Evolutionary conservation across 2,329 filamentous ascomycete species (phyloP), one percentile per base, ranked within the genome.

Genomic region (Teratosphaeria zuluensis): DNA sequence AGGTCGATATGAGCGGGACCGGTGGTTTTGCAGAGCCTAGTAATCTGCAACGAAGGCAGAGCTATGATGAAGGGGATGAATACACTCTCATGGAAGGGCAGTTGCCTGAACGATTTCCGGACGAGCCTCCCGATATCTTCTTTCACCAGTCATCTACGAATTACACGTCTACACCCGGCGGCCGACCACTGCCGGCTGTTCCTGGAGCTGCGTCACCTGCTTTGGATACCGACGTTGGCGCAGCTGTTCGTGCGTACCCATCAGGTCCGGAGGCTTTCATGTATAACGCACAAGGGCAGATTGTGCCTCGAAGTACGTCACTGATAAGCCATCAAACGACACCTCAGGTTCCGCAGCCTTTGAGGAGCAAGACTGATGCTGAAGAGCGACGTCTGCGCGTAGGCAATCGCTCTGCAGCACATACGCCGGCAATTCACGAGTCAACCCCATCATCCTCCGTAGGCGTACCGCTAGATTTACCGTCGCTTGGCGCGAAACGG

Each of bases 31-130:
- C 91, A 62, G 83, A 89, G 59, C 91, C 92, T 1, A 84, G 80
- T 55, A 80, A 79, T 6, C 82, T 76, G 61, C 73, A 72, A 51
- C 77, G 91, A 64, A 84, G 90, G 61, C 79, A 91, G 67, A 96
- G 91, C 74, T 96, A 94, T 66, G 92, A 97, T 65, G 90, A 96
- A 70, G 92, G 90, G 1, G 94, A 96, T 65, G 94, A 97, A 72
- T 81, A 74, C 53, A 72, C 71, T 5, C 68, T 80, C 38, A 76
- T 73, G 63, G 75, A 79, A 53, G 69, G 69, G n/a, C 65, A 70
- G 33, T 65, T 75, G 32, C 71, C 73, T 8, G 73, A 74, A 59
- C 67, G 64, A 33, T 69, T 69, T 57, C 65, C 69, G 35, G 66
- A 70, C 69, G 90, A 91, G 58, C 89, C 90, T 62, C 89, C 88